Evolutionary conservation across 208 protist species (phyloP).

Genomic region (Leishmania lainsoni): DNA sequence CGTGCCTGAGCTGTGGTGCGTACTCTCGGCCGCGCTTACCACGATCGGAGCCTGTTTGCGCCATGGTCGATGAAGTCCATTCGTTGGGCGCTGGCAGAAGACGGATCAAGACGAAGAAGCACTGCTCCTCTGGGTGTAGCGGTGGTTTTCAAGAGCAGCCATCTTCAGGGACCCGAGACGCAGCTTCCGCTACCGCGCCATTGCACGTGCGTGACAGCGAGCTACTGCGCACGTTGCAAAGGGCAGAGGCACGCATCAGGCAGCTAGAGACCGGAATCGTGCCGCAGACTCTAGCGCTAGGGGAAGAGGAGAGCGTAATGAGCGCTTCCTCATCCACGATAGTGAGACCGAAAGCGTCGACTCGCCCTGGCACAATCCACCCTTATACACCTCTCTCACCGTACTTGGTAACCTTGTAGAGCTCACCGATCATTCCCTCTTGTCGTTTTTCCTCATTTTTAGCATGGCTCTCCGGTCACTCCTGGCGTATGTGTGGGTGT

Average conservation of each 20-base stretch:
- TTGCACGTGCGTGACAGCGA: conserved; percentile 68
- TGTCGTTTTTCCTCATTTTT: not conserved
- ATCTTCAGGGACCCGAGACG: not conserved
- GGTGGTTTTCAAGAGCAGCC: not conserved
- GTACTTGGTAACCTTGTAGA: not conserved
- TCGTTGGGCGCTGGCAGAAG: not conserved
- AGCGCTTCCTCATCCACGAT: not conserved
- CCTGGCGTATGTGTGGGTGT: not conserved
- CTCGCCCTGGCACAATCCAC: not conserved
- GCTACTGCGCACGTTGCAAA: conserved; percentile 57
- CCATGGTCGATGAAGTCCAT: not conserved
- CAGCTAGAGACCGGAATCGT: conserved; percentile 34
- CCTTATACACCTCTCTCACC: not conserved
- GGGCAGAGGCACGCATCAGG: conserved; percentile 47
- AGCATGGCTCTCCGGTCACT: not conserved
- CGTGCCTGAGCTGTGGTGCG: not conserved
- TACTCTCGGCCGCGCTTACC: not conserved
- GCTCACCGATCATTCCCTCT: not conserved
- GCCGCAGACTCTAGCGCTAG: not conserved
- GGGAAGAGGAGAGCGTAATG: not conserved
- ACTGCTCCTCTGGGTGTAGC: not conserved
- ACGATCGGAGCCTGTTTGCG: not conserved
- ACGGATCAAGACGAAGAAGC: not conserved
- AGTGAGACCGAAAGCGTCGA: not conserved
- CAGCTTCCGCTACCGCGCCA: not conserved